phyloP scores from a whole-genome alignment of 2,329 filamentous ascomycete genomes.

The Aspergillus fructus region DNA sequence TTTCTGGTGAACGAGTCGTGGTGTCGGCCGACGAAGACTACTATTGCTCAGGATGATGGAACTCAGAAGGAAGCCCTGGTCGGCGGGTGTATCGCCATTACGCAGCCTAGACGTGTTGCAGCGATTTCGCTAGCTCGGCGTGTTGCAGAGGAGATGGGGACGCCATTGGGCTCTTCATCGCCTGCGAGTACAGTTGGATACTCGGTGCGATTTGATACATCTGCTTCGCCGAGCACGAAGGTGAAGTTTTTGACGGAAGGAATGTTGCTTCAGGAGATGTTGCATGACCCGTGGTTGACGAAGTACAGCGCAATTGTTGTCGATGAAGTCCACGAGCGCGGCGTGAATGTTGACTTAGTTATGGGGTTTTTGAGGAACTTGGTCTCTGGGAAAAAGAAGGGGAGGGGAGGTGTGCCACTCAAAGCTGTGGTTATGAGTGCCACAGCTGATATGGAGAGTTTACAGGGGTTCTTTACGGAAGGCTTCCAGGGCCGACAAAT shows the following conservation, averaged over 20 bases:
- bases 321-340: constrained; percentile 95
- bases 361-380: constrained; percentile 85
- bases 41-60: constrained; percentile 37
- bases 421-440: constrained; percentile 98
- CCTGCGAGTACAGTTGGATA: constrained; percentile 75
- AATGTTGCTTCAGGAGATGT: constrained; percentile 90
- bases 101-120: constrained; percentile 88
- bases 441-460: constrained; percentile 80
- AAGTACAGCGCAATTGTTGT: constrained; percentile 90
- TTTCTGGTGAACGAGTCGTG: constrained; percentile 78
- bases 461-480: constrained; percentile 70
- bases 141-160: constrained; percentile 80
- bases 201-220: constrained; percentile 90
- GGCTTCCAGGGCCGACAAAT: constrained; percentile 21
- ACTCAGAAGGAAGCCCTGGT: constrained; percentile 51
- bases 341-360: constrained; percentile 88
- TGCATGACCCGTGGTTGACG: constrained; percentile 76
- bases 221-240: constrained; percentile 73
- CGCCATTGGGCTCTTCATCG: constrained; percentile 58
- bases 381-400: constrained; percentile 56
- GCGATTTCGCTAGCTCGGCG: constrained; percentile 87
- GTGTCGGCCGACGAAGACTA: constrained; percentile 65
- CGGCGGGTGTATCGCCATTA: constrained; percentile 85
- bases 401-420: constrained; percentile 69
- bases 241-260: constrained; percentile 97